A percentile compares a stretch with the other conserved stretches of the same genome.
phyloP scores from a whole-genome alignment of 1,284 basidiomycete genomes.

The Marasmius sp. region DNA sequence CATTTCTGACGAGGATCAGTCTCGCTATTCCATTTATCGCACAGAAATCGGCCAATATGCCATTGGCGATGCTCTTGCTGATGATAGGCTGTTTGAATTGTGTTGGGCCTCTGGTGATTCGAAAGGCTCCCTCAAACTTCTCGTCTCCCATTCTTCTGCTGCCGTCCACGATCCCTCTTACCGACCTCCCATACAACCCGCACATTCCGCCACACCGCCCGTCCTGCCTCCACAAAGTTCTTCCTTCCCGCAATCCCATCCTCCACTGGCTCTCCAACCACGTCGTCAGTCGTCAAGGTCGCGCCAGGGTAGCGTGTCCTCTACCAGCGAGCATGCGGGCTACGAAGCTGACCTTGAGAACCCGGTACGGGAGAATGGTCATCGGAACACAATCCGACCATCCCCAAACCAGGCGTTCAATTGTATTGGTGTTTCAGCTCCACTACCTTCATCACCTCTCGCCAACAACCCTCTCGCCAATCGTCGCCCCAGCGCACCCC shows the following conservation, averaged over 20 bases:
- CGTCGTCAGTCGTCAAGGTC: slow-evolving; percentile 47
- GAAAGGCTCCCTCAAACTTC: slow-evolving; percentile 77
- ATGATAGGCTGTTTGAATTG: slow-evolving; percentile 70
- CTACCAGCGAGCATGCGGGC: slow-evolving; percentile 63
- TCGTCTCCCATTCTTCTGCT: slow-evolving; percentile 67
- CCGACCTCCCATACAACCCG: slow-evolving; percentile 38
- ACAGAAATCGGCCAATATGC: slow-evolving; percentile 82
- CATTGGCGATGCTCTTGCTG: slow-evolving; percentile 66
- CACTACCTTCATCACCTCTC: slow-evolving; percentile 24
- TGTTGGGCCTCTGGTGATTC: slow-evolving; percentile 73
- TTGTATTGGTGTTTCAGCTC: slow-evolving; percentile 12
- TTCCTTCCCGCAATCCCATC: slow-evolving; percentile 27
- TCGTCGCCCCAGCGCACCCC: slow-evolving; percentile 26
- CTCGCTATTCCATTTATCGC: slow-evolving; percentile 77
- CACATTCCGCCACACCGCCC: slow-evolving; percentile 46
- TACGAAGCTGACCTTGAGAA: slow-evolving; percentile 74
- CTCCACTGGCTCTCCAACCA: slow-evolving; percentile 52
- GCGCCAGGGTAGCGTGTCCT: slow-evolving; percentile 63
- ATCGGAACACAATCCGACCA: slow-evolving; percentile 43
- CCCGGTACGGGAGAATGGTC: slow-evolving; percentile 44
- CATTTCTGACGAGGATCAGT: slow-evolving; percentile 75
- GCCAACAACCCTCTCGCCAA: slow-evolving; percentile 16
- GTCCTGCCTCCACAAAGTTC: slow-evolving; percentile 37
- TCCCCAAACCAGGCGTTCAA: slow-evolving; percentile 31
- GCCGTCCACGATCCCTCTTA: slow-evolving; percentile 51